Percentiles rank a stretch among this genome's conserved stretches.
Evolutionary conservation across 148 eudicot species (phyloP).

Genomic region (Rhododendron mucronatum): DNA sequence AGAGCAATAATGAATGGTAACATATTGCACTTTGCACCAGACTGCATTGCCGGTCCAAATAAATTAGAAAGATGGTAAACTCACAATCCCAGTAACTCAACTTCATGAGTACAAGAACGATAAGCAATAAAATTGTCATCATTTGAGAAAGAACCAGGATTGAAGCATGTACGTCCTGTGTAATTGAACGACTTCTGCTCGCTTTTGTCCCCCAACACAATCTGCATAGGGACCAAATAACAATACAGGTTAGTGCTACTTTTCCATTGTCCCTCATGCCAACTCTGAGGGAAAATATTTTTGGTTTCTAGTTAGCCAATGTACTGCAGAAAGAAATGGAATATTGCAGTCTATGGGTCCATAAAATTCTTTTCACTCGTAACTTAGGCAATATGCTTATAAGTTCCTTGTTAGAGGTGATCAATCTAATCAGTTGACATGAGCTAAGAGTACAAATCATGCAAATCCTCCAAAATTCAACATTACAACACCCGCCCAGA

Average conservation of each 20-base stretch:
- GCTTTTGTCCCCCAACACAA: conserved; percentile 82
- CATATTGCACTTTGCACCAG: background rate
- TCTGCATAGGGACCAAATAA: conserved; percentile 36
- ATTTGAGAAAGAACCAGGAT: conserved; percentile 89
- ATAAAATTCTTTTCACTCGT: background rate
- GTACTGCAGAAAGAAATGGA: background rate
- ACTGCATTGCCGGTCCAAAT: background rate
- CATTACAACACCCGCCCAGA: background rate
- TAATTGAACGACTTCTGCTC: conserved; percentile 81
- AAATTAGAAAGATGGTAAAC: conserved; percentile 10
- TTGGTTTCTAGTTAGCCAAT: background rate
- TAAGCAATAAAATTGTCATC: conserved; percentile 80
- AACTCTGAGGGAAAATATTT: background rate
- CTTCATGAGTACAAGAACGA: conserved; percentile 77
- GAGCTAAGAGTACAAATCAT: background rate
- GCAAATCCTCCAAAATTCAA: background rate
- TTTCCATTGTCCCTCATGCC: background rate
- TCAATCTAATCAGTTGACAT: background rate
- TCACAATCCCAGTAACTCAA: conserved; percentile 33
- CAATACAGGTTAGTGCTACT: background rate
- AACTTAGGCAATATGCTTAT: background rate
- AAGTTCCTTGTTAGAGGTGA: background rate
- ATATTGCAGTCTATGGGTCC: background rate
- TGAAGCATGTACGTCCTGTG: conserved; percentile 79
- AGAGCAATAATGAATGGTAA: background rate